Evolutionary conservation across 2,329 filamentous ascomycete genomes (phyloP).

Genomic region (Pseudocercospora eumusae): DNA sequence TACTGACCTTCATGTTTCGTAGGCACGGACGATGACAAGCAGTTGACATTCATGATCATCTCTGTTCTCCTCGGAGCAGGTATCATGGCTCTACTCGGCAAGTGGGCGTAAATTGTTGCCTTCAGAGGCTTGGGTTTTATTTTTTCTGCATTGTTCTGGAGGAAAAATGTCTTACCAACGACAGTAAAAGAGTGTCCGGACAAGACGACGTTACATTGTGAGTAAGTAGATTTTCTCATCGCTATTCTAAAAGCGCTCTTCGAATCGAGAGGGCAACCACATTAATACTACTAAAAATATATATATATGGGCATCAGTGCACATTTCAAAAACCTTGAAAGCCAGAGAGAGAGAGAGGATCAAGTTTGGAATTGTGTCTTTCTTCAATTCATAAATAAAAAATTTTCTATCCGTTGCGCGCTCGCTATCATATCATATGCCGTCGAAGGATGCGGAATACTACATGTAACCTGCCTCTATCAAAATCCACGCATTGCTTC

Average conservation of each 20-base stretch:
- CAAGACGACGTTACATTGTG: not conserved
- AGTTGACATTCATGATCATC: slow-evolving; percentile 89
- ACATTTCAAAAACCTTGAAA: not conserved
- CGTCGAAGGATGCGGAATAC: not conserved
- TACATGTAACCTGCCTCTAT: not conserved
- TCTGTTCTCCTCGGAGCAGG: slow-evolving; percentile 71
- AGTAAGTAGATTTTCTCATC: not conserved
- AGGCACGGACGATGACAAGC: slow-evolving; percentile 77
- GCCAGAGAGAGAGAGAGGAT: not conserved
- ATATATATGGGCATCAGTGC: not conserved
- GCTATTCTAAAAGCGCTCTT: not conserved
- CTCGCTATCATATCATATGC: not conserved
- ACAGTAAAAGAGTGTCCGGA: not conserved
- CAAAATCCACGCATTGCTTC: not conserved
- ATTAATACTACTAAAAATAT: too few relatives aligned
- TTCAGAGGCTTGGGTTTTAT: not conserved
- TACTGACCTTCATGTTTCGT: not conserved
- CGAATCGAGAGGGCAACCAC: too few relatives aligned
- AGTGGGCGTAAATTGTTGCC: slow-evolving; percentile 67
- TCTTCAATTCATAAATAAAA: too few relatives aligned
- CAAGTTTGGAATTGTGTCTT: not conserved
- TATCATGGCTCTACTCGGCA: slow-evolving; percentile 79
- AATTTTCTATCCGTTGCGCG: not conserved
- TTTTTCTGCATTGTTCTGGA: not conserved
- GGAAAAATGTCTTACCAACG: not conserved